Percentiles rank a stretch among this genome's conserved stretches.
Evolutionary conservation across 805 yeast genomes (phyloP).

Genomic region (Candida corydali): DNA sequence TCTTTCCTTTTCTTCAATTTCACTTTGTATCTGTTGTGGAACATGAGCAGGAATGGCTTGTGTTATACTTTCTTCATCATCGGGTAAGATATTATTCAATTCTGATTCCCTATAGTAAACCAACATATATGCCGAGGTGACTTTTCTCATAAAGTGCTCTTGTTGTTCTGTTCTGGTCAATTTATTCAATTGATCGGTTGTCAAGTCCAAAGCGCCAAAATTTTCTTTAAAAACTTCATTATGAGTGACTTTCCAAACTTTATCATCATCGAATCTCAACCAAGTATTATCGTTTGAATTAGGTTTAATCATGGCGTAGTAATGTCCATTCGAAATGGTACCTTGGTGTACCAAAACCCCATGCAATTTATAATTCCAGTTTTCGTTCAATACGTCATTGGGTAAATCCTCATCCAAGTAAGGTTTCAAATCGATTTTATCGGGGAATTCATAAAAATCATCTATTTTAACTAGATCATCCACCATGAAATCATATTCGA

Average conservation of each 20-base stretch:
- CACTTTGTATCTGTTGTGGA: constrained; percentile 59
- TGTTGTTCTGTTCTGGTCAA: constrained; percentile 59
- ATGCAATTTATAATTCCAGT: constrained; percentile 79
- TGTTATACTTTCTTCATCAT: constrained; percentile 44
- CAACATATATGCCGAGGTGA: constrained; percentile 95
- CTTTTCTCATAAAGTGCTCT: constrained; percentile 63
- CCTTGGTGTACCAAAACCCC: constrained; percentile 97
- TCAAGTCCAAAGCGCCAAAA: constrained; percentile 71
- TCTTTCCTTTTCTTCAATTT: constrained; percentile 53
- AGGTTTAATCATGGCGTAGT: constrained; percentile 91
- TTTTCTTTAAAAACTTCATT: constrained; percentile 88
- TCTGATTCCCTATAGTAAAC: constrained; percentile 76
- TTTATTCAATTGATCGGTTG: constrained; percentile 44
- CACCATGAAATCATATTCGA: constrained; percentile 87
- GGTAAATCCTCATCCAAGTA: constrained; percentile 60
- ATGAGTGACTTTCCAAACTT: constrained; percentile 81
- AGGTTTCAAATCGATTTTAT: constrained; percentile 73
- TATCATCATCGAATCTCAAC: constrained; percentile 94
- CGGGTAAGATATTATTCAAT: constrained; percentile 54
- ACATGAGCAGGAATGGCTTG: constrained; percentile 57
- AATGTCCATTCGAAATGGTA: constrained; percentile 93
- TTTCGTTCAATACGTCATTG: constrained; percentile 41
- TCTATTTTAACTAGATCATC: constrained; percentile 88
- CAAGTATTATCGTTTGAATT: constrained; percentile 57
- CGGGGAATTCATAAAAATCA: constrained; percentile 88